A percentile compares a stretch with the other conserved stretches of the same genome.
These are phyloP conservation scores for Quercus rubra DNA, from an alignment of 306 rosid species.

Conservation along the genomic window DNA sequence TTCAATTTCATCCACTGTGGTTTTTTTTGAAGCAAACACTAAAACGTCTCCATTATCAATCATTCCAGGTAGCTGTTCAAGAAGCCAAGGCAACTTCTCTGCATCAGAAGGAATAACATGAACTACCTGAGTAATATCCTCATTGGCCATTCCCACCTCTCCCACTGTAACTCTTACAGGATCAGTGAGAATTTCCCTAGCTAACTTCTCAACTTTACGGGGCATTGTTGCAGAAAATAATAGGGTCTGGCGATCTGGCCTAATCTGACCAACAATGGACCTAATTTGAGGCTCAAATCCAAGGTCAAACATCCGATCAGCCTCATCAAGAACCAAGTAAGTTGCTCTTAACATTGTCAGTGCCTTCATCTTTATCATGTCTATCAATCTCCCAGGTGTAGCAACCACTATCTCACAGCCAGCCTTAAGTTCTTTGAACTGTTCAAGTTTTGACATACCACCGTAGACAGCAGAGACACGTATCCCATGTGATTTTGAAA, in stretches of 20 bases:
- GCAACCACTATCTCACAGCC: slow-evolving; percentile 97
- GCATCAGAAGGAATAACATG: slow-evolving; percentile 81
- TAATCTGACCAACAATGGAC: slow-evolving; percentile 94
- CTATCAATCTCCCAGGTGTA: slow-evolving; percentile 97
- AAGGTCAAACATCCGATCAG: slow-evolving; percentile 99
- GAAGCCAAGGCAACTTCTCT: slow-evolving; percentile 88
- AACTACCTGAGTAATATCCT: slow-evolving; percentile 96
- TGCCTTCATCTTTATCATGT: slow-evolving; percentile 92
- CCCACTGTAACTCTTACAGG: slow-evolving; percentile 94
- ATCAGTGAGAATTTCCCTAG: slow-evolving; percentile 88
- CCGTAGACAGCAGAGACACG: slow-evolving; percentile 93
- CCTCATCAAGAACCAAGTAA: slow-evolving; percentile 95
- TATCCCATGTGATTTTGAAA: slow-evolving; percentile 71
- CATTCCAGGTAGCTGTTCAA: slow-evolving; percentile 77
- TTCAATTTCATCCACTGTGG: slow-evolving; percentile 92
- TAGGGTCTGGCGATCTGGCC: slow-evolving; percentile 97
- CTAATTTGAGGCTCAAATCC: slow-evolving; percentile 98
- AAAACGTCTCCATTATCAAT: slow-evolving; percentile 91
- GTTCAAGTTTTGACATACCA: slow-evolving; percentile 98
- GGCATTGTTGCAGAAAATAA: slow-evolving; percentile 99
- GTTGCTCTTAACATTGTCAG: slow-evolving; percentile 81
- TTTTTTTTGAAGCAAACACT: slow-evolving; percentile 93
- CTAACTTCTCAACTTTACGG: slow-evolving; percentile 81
- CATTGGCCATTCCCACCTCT: slow-evolving; percentile 98
- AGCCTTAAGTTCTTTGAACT: slow-evolving; percentile 94